These are phyloP conservation scores for Phytophthora crassamura DNA, from an alignment of 352 stramenopile genomes.

Conservation along the genomic window DNA sequence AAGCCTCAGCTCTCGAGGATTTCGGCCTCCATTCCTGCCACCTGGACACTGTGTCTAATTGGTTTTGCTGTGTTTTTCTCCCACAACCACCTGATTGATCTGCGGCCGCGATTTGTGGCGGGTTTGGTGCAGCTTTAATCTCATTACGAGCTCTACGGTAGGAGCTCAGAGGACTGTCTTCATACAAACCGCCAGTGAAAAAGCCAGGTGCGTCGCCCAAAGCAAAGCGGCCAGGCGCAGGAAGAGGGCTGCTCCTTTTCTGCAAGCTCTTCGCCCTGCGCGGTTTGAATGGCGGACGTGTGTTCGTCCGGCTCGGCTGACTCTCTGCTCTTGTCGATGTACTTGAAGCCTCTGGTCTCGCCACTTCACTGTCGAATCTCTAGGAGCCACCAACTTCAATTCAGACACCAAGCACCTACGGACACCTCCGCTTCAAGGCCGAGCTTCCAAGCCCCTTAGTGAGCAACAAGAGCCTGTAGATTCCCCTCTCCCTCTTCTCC, in stretches of 20 bases:
- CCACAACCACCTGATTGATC: constrained; percentile 36
- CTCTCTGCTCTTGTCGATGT: constrained; percentile 42
- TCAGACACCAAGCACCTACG: constrained; percentile 4
- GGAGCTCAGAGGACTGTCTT: constrained; percentile 4
- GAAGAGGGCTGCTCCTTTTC: constrained; percentile 47
- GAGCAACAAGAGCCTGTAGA: constrained; percentile 7
- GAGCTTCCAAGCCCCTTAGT: neutral
- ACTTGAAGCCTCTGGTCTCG: constrained; percentile 62
- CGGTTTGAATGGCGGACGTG: constrained; percentile 55
- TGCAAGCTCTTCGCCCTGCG: constrained; percentile 15
- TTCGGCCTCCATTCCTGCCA: constrained; percentile 5
- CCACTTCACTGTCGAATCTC: constrained; percentile 46
- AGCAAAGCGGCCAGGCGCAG: constrained; percentile 14
- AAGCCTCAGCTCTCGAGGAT: neutral
- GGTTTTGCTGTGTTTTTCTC: constrained; percentile 13
- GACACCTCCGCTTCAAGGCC: constrained; percentile 9
- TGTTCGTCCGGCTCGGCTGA: constrained; percentile 40
- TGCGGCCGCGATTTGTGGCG: constrained; percentile 35
- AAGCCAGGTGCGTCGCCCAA: constrained; percentile 16
- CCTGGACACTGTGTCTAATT: constrained; percentile 14
- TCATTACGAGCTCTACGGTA: neutral
- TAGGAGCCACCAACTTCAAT: constrained; percentile 86
- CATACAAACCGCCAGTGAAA: constrained; percentile 42
- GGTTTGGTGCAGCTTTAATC: constrained; percentile 26
- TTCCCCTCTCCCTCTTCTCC: neutral